Percentiles rank a stretch among this genome's conserved stretches.
Conservation (phyloP, 805 yeast genomes). For the Lipomyces chichibuensis region DNA sequence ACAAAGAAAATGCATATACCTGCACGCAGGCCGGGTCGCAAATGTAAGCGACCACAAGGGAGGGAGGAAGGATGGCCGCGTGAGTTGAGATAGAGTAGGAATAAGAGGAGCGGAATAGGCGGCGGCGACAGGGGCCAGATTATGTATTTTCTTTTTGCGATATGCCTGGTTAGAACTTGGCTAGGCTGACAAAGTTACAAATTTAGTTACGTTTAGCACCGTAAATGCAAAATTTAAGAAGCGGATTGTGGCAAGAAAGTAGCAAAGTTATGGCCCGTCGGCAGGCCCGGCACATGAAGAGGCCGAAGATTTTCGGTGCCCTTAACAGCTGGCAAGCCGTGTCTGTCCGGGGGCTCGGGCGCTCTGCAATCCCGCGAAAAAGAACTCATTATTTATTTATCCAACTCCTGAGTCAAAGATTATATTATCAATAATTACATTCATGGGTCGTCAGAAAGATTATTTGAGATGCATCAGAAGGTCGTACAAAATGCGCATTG, state of each 20-base stretch:
- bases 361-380: background rate
- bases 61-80: background rate
- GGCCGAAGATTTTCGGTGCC: background rate
- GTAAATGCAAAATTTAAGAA: background rate
- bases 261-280: background rate
- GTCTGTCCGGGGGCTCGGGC: background rate
- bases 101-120: background rate
- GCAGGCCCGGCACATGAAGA: background rate
- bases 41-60: background rate
- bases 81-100: background rate
- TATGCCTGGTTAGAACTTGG: too few relatives aligned
- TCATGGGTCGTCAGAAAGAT: too few relatives aligned
- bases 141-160: background rate
- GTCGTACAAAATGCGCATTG: too few relatives aligned
- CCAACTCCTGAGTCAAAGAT: too few relatives aligned
- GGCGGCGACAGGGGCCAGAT: background rate
- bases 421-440: too few relatives aligned
- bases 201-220: background rate
- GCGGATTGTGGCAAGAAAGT: background rate
- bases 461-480: too few relatives aligned
- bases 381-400: background rate
- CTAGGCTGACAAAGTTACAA: background rate
- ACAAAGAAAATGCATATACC: background rate
- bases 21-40: background rate
- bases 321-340: background rate